Evolutionary conservation across 1,139 yeast genomes (phyloP).

Genomic region (Geotrichum australiense): DNA sequence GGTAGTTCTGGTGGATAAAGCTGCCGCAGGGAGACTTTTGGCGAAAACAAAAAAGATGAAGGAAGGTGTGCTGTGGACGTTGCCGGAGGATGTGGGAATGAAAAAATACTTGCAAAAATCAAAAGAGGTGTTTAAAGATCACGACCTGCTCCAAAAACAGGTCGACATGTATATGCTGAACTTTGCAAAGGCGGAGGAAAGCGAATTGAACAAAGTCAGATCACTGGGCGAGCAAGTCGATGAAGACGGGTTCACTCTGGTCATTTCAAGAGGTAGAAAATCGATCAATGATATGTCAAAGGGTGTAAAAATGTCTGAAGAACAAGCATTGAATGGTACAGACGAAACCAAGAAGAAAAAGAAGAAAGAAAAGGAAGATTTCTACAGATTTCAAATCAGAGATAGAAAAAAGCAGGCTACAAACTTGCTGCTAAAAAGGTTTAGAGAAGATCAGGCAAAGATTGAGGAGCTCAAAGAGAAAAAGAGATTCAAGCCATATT

Average conservation of each 20-base stretch:
- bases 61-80: background rate
- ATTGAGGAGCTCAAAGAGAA: constrained; percentile 71
- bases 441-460: constrained; percentile 84
- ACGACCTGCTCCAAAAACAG: constrained; percentile 41
- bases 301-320: constrained; percentile 37
- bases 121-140: constrained; percentile 37
- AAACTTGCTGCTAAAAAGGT: constrained; percentile 75
- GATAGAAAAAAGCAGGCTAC: constrained; percentile 89
- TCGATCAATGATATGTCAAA: constrained; percentile 40
- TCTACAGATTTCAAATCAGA: constrained; percentile 93
- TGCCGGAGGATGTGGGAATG: constrained; percentile 20
- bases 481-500: constrained; percentile 81
- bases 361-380: constrained; percentile 80
- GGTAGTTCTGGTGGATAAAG: constrained; percentile 67
- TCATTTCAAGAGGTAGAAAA: constrained; percentile 71
- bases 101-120: constrained; percentile 26
- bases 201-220: constrained; percentile 49
- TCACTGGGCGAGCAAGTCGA: constrained; percentile 48
- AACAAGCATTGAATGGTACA: constrained; percentile 28
- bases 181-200: constrained; percentile 67
- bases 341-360: constrained; percentile 51
- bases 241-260: constrained; percentile 90
- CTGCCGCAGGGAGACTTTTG: constrained; percentile 63
- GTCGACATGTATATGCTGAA: constrained; percentile 57
- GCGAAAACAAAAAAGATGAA: constrained; percentile 41